Base-by-base conservation (phyloP, 805 yeast genomes). In the Candida cerambycidarum region DNA sequence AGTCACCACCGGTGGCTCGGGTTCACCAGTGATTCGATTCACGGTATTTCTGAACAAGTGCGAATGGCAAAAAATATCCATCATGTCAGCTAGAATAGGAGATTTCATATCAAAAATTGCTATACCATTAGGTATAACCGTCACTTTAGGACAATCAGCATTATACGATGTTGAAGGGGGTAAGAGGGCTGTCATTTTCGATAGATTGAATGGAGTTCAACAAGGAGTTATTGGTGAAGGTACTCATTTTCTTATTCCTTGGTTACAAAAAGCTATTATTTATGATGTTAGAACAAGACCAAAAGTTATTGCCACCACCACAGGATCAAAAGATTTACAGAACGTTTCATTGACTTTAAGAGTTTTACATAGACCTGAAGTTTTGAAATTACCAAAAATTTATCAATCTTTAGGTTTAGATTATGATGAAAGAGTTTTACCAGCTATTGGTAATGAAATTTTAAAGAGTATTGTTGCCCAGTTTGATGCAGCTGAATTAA, bases 151-250 rank as follows among this genome's bases (percentile, higher is more conserved):
- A 7, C 92, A 89, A 59, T 80, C 85, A 55, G 82, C 97, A 21
- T 72, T 93, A 68, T 93, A 89, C 62, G 98, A 93, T 59, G 99
- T 93, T 29, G 82, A 85, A 59, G 99, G 99, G 46, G 99, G 99
- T 43, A 79, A 87, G 45, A 77, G 99, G 62, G 99, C 97, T 17
- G 96, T 93, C 41, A 85, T 93, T 50, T 93, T 93, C 60, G 98
- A 93, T 71, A 77, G 99, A 56, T 66, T 93, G 45, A 69, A 76
- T 33, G 99, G 99, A 70, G 95, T 93, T 41, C 85, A 87, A 63
- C 82, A 81, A 56, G 69, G 71, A n/a, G 97, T 93, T 17, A 74
- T 90, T 46, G 96, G 97, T 21, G 99, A 93, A 70, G 99, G 99
- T 46, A 86, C 98, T 17, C 98, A 93, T 66, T 93, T 93, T 65